Conservation (phyloP, 148 eudicot genomes). For the Cornus florida region DNA sequence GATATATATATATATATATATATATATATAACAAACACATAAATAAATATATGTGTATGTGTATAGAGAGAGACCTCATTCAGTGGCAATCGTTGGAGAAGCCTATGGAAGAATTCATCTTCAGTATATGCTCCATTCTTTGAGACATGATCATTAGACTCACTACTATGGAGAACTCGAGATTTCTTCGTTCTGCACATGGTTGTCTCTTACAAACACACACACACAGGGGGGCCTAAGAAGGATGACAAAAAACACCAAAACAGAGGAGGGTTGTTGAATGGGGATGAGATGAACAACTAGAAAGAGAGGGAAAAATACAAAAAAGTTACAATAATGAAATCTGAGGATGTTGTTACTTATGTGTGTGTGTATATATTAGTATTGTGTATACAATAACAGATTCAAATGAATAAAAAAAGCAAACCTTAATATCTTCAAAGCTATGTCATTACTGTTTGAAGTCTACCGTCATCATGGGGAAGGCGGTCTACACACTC, state of each 20-base stretch:
- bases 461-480: neutral
- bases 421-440: conserved; percentile 13
- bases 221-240: too few relatives aligned
- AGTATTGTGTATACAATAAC: neutral
- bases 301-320: neutral
- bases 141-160: neutral
- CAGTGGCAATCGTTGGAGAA: neutral
- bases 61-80: conserved; percentile 5
- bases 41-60: too few relatives aligned
- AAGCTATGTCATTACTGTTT: neutral
- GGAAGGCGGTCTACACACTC: neutral
- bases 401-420: neutral
- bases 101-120: neutral
- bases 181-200: neutral
- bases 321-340: neutral
- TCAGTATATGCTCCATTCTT: neutral
- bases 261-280: neutral
- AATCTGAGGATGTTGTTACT: neutral
- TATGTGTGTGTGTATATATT: neutral
- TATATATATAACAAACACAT: neutral
- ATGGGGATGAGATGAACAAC: conserved; percentile 1
- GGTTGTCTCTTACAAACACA: neutral
- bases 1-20: conserved; percentile 7
- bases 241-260: neutral
- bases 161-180: neutral